Percentiles rank a stretch among this genome's conserved stretches.
Conservation (phyloP, 106 monocot genomes). For the Dendrobium chrysotoxum region DNA sequence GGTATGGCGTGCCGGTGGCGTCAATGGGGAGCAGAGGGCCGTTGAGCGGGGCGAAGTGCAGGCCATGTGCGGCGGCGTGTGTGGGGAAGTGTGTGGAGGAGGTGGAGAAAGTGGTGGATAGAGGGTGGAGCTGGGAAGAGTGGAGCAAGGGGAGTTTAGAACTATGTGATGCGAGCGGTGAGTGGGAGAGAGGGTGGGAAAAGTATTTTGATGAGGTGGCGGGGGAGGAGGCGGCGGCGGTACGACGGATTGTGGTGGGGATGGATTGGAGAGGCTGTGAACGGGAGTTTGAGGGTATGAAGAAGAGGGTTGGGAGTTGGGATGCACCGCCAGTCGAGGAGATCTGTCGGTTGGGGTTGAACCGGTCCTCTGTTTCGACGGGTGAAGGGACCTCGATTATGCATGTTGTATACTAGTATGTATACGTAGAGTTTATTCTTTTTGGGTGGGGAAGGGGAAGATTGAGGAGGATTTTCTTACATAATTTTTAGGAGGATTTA, state of each 20-base stretch:
- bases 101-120: neutral
- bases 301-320: constrained; percentile 33
- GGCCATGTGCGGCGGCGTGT: constrained; percentile 64
- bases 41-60: constrained; percentile 86
- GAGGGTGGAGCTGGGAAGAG: constrained; percentile 66
- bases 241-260: constrained; percentile 18
- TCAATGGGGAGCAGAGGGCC: constrained; percentile 61
- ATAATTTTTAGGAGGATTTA: no score
- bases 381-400: no score
- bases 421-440: no score
- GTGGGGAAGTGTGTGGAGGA: constrained; percentile 29
- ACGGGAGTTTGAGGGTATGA: constrained; percentile 24
- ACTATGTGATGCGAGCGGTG: constrained; percentile 53
- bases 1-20: constrained; percentile 72
- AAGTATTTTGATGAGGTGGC: constrained; percentile 43
- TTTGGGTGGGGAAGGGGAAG: no score
- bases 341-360: constrained; percentile 43
- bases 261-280: constrained; percentile 30
- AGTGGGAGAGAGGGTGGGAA: constrained; percentile 67
- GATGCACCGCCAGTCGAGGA: constrained; percentile 35
- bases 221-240: constrained; percentile 33
- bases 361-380: neutral
- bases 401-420: no score
- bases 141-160: constrained; percentile 49
- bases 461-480: no score